Conservation (phyloP, 2,329 filamentous ascomycete species). For the Incumbomyces delicatus region DNA sequence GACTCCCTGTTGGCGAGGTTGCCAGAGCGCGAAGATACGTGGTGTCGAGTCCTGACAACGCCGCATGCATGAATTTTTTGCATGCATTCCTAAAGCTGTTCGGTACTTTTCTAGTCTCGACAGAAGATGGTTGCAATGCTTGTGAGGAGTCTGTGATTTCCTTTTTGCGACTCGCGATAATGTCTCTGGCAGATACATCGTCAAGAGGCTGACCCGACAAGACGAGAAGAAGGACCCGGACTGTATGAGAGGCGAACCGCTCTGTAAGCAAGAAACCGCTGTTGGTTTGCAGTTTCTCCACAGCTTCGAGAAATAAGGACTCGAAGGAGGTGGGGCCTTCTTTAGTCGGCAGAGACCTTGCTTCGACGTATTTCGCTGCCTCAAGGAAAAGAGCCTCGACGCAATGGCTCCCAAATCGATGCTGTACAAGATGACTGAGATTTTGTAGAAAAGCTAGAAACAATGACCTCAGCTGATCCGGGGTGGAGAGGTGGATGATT, state of each 20-base stretch:
- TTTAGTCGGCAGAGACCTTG: conserved; percentile 32
- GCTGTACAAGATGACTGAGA: conserved; percentile 81
- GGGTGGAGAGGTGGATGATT: conserved; percentile 70
- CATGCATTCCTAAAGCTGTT: conserved; percentile 66
- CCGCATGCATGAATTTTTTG: conserved; percentile 71
- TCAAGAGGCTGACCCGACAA: conserved; percentile 74
- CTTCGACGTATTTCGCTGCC: conserved; percentile 62
- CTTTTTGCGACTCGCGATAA: conserved; percentile 89
- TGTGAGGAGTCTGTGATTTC: conserved; percentile 63
- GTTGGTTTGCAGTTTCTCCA: conserved; percentile 80
- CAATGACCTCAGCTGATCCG: conserved; percentile 71
- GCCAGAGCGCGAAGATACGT: conserved; percentile 75
- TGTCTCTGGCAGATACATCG: conserved; percentile 55
- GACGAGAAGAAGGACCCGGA: conserved; percentile 76
- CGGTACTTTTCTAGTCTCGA: conserved; percentile 53
- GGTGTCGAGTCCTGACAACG: conserved; percentile 63
- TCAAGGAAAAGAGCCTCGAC: conserved; percentile 87
- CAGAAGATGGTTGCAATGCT: conserved; percentile 36
- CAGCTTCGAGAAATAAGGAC: conserved; percentile 68
- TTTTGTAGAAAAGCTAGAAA: conserved; percentile 80
- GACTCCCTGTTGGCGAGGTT: conserved; percentile 82
- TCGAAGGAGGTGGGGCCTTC: conserved; percentile 61
- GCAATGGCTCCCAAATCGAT: conserved; percentile 94
- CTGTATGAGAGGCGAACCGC: conserved; percentile 77
- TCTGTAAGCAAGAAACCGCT: conserved; percentile 79